Evolutionary conservation across 768 basidiomycete genomes (phyloP).

Genomic region (Kwoniella bestiolae): DNA sequence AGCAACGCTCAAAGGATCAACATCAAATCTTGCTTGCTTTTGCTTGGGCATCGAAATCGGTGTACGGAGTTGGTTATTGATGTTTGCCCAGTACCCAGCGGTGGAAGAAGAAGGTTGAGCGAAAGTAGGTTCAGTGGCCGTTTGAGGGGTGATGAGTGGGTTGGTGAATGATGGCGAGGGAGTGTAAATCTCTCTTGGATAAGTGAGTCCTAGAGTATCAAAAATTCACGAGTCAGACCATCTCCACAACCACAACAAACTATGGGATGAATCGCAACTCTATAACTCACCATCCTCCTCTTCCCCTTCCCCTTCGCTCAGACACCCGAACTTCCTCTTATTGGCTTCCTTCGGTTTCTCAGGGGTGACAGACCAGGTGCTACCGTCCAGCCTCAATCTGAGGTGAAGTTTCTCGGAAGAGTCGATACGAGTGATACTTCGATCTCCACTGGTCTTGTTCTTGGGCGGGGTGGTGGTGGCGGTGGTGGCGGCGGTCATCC

Average conservation of each 20-base stretch:
- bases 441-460: not conserved
- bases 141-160: not conserved
- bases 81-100: not conserved
- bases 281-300: not conserved
- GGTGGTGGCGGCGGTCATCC: not conserved
- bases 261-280: too few relatives aligned
- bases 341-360: not conserved
- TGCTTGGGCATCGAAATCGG: not conserved
- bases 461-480: too few relatives aligned
- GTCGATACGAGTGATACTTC: not conserved
- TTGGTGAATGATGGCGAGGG: slow-evolving; percentile 2
- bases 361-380: not conserved
- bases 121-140: not conserved
- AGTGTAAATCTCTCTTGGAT: not conserved
- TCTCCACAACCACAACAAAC: too few relatives aligned
- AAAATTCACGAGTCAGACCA: not conserved
- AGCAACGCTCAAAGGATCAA: not conserved
- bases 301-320: not conserved
- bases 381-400: not conserved
- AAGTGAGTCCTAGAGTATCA: not conserved
- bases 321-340: not conserved
- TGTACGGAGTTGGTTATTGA: not conserved
- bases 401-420: not conserved
- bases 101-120: not conserved
- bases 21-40: not conserved